Evolutionary conservation across 306 rosid species (phyloP).

Genomic region (Ziziphus jujuba): DNA sequence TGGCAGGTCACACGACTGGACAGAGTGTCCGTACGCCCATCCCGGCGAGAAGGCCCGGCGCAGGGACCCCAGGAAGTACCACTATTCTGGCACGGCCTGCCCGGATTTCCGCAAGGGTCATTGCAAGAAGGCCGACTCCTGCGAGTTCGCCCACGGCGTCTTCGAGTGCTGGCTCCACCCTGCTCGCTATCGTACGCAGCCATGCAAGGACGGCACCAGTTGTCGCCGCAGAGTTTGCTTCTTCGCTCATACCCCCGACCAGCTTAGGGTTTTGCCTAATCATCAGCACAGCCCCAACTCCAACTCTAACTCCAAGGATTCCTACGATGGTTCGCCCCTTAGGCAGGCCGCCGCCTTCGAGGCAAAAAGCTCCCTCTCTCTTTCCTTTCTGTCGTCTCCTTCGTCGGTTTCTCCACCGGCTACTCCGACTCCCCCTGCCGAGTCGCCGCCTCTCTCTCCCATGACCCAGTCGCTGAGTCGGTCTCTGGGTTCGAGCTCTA

Average conservation of each 20-base stretch:
- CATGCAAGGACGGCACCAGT: slow-evolving; percentile 87
- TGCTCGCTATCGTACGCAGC: slow-evolving; percentile 92
- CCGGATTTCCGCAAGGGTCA: slow-evolving; percentile 90
- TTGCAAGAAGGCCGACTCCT: slow-evolving; percentile 75
- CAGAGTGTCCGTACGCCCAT: slow-evolving; percentile 97
- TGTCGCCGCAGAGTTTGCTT: slow-evolving; percentile 84
- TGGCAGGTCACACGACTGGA: slow-evolving; percentile 99
- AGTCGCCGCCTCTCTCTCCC: slow-evolving; percentile 78
- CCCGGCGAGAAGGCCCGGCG: slow-evolving; percentile 99
- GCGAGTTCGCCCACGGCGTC: slow-evolving; percentile 93
- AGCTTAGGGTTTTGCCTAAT: slow-evolving; percentile 69
- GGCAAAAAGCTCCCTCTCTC: background rate
- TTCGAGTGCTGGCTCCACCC: slow-evolving; percentile 99
- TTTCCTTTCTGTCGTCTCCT: slow-evolving; percentile 54
- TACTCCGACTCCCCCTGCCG: slow-evolving; percentile 51
- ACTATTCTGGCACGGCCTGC: slow-evolving; percentile 89
- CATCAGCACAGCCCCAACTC: slow-evolving; percentile 52
- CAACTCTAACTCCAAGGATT: slow-evolving; percentile 53
- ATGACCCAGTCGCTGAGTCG: slow-evolving; percentile 50
- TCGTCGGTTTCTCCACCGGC: slow-evolving; percentile 50
- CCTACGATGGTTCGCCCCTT: slow-evolving; percentile 71
- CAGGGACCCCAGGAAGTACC: slow-evolving; percentile 80
- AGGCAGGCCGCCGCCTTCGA: slow-evolving; percentile 43
- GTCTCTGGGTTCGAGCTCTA: slow-evolving; percentile 53
- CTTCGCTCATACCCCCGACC: slow-evolving; percentile 94